Conservation (phyloP, 2,329 filamentous ascomycete species). For the Ceratocystis destructans region DNA sequence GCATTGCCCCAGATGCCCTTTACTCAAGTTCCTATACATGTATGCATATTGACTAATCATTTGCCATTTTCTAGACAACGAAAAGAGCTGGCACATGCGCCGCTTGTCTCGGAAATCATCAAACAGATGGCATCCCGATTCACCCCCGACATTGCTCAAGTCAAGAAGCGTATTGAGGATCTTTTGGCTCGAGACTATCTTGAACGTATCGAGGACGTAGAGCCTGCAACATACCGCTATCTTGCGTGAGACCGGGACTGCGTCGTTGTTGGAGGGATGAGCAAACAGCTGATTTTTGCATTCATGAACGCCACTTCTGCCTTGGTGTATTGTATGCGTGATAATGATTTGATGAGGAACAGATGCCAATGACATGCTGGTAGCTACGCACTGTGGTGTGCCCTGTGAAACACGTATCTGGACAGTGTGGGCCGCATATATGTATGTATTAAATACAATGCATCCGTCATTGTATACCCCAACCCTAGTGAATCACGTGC, state of each 20-base stretch:
- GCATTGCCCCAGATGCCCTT: conserved; percentile 26
- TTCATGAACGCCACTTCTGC: too few species aligned
- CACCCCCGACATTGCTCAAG: conserved; percentile 60
- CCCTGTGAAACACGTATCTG: not conserved
- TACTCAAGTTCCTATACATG: not conserved
- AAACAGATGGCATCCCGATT: conserved; percentile 55
- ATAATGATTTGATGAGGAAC: too few species aligned
- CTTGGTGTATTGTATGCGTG: not conserved
- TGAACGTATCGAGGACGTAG: conserved; percentile 57
- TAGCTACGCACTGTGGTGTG: not conserved
- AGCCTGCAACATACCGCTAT: conserved; percentile 54
- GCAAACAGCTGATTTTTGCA: not conserved
- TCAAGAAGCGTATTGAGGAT: conserved; percentile 70
- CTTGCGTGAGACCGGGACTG: conserved; percentile 39
- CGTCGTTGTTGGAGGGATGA: not conserved
- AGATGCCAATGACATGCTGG: not conserved
- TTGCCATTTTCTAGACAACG: conserved; percentile 42
- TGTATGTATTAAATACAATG: not conserved
- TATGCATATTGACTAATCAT: conserved; percentile 23
- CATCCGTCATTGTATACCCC: not conserved
- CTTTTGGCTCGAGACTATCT: conserved; percentile 66
- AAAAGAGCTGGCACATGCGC: conserved; percentile 55
- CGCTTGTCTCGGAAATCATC: conserved; percentile 58
- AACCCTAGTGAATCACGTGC: not conserved
- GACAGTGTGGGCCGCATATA: not conserved